Conservation (phyloP, 2,329 filamentous ascomycete genomes). For the Penicillium digitatum region DNA sequence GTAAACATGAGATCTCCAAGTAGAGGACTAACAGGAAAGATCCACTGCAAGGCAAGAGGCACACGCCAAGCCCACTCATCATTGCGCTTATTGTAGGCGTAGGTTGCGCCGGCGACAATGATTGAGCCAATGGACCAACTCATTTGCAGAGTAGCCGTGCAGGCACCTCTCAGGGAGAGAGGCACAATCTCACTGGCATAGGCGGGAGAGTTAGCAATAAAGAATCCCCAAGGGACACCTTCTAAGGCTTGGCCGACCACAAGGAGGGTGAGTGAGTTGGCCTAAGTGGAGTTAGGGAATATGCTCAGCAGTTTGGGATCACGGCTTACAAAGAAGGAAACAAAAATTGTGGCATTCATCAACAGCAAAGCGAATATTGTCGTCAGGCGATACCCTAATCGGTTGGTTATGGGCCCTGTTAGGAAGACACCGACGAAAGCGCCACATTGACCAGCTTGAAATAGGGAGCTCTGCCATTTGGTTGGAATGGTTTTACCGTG, state of each 20-base stretch:
- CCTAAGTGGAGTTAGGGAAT: conserved; percentile 19
- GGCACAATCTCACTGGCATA: conserved; percentile 31
- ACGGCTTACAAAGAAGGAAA: conserved; percentile 53
- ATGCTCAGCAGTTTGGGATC: not conserved
- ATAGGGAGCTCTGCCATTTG: conserved; percentile 54
- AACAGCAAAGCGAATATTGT: conserved; percentile 55
- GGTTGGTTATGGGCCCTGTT: conserved; percentile 58
- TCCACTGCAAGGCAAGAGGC: conserved; percentile 30
- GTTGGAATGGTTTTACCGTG: conserved; percentile 35
- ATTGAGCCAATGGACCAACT: conserved; percentile 31
- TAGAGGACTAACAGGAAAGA: conserved; percentile 26
- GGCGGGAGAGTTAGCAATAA: conserved; percentile 30
- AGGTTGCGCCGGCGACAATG: conserved; percentile 26
- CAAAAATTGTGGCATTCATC: conserved; percentile 58
- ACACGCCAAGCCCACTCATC: conserved; percentile 28
- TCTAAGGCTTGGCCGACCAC: conserved; percentile 30
- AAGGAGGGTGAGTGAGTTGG: conserved; percentile 44
- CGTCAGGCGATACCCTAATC: conserved; percentile 58
- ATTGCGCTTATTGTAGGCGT: conserved; percentile 17
- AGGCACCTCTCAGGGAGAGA: conserved; percentile 25
- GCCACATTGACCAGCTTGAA: conserved; percentile 54
- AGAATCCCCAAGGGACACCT: conserved; percentile 32
- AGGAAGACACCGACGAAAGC: conserved; percentile 58
- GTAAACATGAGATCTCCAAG: not conserved
- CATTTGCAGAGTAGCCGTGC: conserved; percentile 29